Percentiles rank a stretch among this genome's conserved stretches.
These are phyloP conservation scores for Nakazawaea ernobii DNA, from an alignment of 805 yeast species.

Conservation along the genomic window DNA sequence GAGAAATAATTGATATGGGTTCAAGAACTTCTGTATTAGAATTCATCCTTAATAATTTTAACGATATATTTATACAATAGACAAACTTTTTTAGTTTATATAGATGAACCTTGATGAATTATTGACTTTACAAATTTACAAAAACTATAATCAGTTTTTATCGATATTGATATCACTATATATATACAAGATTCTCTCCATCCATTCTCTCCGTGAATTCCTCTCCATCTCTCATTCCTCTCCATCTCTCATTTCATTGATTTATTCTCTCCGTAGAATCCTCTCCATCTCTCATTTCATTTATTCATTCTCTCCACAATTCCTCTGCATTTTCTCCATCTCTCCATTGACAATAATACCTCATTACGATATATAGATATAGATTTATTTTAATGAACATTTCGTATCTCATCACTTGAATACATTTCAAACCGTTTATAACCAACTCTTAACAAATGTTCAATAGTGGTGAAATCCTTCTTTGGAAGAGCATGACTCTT, in stretches of 20 bases:
- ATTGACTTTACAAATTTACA: too few relatives aligned
- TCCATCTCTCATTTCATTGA: too few relatives aligned
- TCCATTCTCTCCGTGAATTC: too few relatives aligned
- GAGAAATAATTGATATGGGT: constrained; percentile 82
- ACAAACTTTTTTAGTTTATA: background rate
- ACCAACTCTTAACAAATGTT: constrained; percentile 77
- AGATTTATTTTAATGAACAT: constrained; percentile 40
- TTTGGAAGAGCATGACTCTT: constrained; percentile 54
- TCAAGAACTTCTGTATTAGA: constrained; percentile 75
- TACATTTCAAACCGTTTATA: constrained; percentile 66
- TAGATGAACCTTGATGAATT: too few relatives aligned
- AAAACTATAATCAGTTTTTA: too few relatives aligned
- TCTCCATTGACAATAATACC: too few relatives aligned
- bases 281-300: too few relatives aligned
- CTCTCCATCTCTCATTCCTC: too few relatives aligned
- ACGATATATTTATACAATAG: constrained; percentile 26
- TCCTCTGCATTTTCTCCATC: too few relatives aligned
- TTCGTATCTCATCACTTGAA: constrained; percentile 63
- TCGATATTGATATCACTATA: background rate
- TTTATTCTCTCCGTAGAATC: too few relatives aligned
- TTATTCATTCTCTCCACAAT: too few relatives aligned
- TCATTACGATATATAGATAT: too few relatives aligned
- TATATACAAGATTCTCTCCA: constrained; percentile 13
- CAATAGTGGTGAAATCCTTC: constrained; percentile 81
- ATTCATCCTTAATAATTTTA: constrained; percentile 50